Conservation (phyloP, 257 asterid genomes). For the Jacaranda copaia region DNA sequence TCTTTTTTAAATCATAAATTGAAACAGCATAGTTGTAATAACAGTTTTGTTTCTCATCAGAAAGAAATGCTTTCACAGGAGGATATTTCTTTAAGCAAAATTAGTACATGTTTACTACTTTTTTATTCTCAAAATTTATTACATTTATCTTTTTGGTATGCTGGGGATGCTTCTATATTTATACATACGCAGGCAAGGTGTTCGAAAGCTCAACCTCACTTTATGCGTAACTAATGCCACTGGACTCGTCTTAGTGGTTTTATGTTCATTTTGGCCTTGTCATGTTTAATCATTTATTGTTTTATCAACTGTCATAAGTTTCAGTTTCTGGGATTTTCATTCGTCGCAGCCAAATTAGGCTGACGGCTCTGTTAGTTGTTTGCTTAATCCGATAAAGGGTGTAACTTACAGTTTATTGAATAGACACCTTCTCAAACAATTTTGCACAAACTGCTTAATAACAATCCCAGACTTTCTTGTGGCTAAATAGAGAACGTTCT, state of each 20-base stretch:
- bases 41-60: neutral
- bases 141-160: neutral
- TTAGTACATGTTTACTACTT: too few species aligned
- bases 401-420: neutral
- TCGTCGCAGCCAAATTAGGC: neutral
- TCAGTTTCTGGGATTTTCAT: neutral
- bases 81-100: too few species aligned
- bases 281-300: neutral
- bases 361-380: neutral
- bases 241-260: neutral
- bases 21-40: neutral
- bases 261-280: conserved; percentile 1
- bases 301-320: neutral
- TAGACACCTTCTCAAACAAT: neutral
- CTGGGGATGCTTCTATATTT: neutral
- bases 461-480: neutral
- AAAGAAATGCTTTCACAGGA: neutral
- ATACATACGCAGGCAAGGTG: too few species aligned
- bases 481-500: neutral
- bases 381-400: neutral
- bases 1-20: too few species aligned
- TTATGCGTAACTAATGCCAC: too few species aligned
- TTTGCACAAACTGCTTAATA: neutral
- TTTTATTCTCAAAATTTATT: too few species aligned
- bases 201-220: too few species aligned